These are phyloP conservation scores for Leishmania mexicana DNA, from an alignment of 208 protist species.

Conservation along the genomic window DNA sequence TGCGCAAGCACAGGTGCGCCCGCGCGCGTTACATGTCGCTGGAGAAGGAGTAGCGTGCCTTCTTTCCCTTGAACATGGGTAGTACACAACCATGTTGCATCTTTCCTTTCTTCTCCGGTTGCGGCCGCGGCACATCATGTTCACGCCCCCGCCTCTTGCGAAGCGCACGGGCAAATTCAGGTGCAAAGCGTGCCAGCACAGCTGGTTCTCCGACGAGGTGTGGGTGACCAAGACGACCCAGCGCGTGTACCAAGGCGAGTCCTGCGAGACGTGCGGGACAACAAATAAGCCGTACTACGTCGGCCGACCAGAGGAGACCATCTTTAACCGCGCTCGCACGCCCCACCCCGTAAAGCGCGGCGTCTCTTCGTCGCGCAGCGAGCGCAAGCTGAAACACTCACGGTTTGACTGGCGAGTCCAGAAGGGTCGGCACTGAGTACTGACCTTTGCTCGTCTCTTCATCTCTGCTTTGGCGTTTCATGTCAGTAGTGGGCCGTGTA, in stretches of 20 bases:
- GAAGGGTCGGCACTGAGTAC: slow-evolving; percentile 36
- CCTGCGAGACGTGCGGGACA: slow-evolving; percentile 81
- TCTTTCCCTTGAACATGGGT: neutral
- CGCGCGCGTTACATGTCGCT: too few species aligned
- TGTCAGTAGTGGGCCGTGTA: neutral
- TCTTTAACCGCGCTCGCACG: slow-evolving; percentile 80
- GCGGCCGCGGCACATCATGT: slow-evolving; percentile 89
- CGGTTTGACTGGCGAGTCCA: slow-evolving; percentile 81
- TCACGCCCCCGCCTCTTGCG: slow-evolving; percentile 82
- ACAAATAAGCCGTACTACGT: slow-evolving; percentile 91
- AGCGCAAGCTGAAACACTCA: slow-evolving; percentile 73
- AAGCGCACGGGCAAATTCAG: slow-evolving; percentile 71
- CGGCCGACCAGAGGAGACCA: slow-evolving; percentile 69
- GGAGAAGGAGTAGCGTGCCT: neutral
- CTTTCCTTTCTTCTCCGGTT: slow-evolving; percentile 41
- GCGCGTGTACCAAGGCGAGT: slow-evolving; percentile 89
- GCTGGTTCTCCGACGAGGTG: slow-evolving; percentile 77
- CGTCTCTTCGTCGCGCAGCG: slow-evolving; percentile 62
- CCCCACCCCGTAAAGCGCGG: slow-evolving; percentile 79
- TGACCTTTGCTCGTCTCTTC: neutral
- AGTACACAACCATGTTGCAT: slow-evolving; percentile 43
- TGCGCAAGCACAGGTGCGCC: neutral
- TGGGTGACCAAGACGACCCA: slow-evolving; percentile 92
- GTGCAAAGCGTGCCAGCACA: slow-evolving; percentile 60
- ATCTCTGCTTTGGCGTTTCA: neutral